These are phyloP conservation scores for Nannizziopsis barbatae DNA, from an alignment of 2,329 filamentous ascomycete genomes.

Conservation along the genomic window DNA sequence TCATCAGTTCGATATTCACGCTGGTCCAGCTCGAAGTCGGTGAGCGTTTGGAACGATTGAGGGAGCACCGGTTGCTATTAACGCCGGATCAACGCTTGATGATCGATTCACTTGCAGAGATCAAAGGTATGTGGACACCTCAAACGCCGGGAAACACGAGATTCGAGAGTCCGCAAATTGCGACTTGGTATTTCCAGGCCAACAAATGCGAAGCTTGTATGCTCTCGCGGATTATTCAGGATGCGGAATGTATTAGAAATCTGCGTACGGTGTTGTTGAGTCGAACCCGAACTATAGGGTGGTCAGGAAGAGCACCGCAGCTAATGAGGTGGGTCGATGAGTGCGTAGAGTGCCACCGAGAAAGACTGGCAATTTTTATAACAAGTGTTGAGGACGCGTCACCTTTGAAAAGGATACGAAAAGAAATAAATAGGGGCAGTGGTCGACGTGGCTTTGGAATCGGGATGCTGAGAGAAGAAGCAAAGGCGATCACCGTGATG, in stretches of 20 bases:
- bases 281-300: conserved; percentile 21
- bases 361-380: conserved; percentile 6
- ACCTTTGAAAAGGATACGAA: conserved; percentile 5
- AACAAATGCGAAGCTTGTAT: conserved; percentile 32
- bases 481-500: too few relatives aligned
- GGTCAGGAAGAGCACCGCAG: conserved; percentile 18
- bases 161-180: conserved; percentile 6
- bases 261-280: conserved; percentile 24
- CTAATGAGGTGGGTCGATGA: conserved; percentile 24
- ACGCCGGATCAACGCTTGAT: conserved; percentile 15
- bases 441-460: background rate
- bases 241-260: conserved; percentile 22
- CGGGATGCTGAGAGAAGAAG: background rate
- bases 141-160: conserved; percentile 8
- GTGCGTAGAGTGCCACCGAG: conserved; percentile 18
- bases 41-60: conserved; percentile 15
- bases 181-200: conserved; percentile 22
- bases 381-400: conserved; percentile 8
- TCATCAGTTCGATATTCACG: conserved; percentile 14
- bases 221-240: conserved; percentile 23
- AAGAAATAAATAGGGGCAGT: background rate
- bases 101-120: conserved; percentile 18
- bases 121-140: conserved; percentile 27
- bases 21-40: conserved; percentile 18
- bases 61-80: conserved; percentile 13